Conservation (phyloP, 1,139 yeast species). For the Suhomyces bokatorum region DNA sequence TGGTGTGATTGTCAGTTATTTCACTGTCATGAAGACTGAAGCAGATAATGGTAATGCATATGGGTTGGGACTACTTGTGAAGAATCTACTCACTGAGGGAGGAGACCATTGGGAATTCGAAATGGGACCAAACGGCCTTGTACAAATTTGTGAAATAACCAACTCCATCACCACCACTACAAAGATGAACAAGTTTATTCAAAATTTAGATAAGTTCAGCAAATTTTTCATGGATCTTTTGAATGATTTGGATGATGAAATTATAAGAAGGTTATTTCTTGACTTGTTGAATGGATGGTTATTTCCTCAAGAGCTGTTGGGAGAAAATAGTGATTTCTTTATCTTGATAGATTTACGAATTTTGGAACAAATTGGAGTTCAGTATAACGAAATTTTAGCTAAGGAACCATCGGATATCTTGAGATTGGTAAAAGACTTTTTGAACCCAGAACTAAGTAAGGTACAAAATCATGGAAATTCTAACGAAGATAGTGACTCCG, state of each 20-base stretch:
- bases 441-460: constrained; percentile 20
- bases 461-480: constrained; percentile 4
- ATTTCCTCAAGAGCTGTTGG: constrained; percentile 22
- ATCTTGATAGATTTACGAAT: constrained; percentile 63
- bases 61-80: constrained; percentile 40
- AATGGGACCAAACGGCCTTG: constrained; percentile 55
- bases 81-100: constrained; percentile 45
- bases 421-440: constrained; percentile 52
- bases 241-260: constrained; percentile 48
- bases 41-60: constrained; percentile 19
- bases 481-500: constrained; percentile 37
- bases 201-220: constrained; percentile 53
- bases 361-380: constrained; percentile 61
- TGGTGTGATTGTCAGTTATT: constrained; percentile 50
- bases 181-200: constrained; percentile 35
- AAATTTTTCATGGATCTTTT: constrained; percentile 49
- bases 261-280: constrained; percentile 52
- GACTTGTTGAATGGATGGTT: constrained; percentile 58
- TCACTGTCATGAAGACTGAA: constrained; percentile 36
- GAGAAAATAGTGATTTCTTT: constrained; percentile 30
- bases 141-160: constrained; percentile 43
- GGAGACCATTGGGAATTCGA: constrained; percentile 54
- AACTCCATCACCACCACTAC: constrained; percentile 13
- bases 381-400: constrained; percentile 61
- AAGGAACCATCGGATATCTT: constrained; percentile 63